Evolutionary conservation across 2,329 filamentous ascomycete species (phyloP).

Genomic region (Pseudogymnoascus sp.): DNA sequence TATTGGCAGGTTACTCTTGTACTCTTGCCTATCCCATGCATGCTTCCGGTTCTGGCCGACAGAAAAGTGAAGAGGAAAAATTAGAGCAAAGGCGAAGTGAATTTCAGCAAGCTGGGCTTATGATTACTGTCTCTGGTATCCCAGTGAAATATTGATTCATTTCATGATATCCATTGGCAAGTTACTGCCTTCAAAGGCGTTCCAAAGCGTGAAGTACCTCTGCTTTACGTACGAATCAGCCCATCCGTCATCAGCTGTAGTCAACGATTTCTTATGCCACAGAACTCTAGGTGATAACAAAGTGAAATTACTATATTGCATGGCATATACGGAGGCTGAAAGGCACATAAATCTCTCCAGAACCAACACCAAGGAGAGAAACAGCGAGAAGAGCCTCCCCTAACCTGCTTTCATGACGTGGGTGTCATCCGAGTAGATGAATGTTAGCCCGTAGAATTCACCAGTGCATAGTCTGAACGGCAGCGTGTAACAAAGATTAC

Average conservation of each 20-base stretch:
- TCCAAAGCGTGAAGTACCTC: background rate
- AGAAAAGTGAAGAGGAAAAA: background rate
- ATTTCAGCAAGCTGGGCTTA: background rate
- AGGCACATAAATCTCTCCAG: background rate
- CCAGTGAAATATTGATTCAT: background rate
- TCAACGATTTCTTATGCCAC: background rate
- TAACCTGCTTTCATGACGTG: background rate
- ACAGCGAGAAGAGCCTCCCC: background rate
- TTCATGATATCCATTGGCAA: background rate
- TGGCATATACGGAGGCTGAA: background rate
- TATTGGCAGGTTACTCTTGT: background rate
- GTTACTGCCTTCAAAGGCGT: background rate
- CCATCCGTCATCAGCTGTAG: background rate
- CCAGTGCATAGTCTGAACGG: background rate
- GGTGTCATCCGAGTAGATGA: background rate
- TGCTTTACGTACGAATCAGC: background rate
- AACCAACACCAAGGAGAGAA: background rate
- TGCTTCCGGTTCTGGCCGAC: background rate
- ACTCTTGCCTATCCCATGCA: background rate
- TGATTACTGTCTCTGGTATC: background rate
- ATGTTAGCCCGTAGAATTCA: background rate
- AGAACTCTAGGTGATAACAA: background rate
- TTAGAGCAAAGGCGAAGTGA: background rate
- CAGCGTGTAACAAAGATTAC: background rate
- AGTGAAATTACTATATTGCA: background rate